Conservation (phyloP, 164 flowering plant species). For the Houttuynia cordata region DNA sequence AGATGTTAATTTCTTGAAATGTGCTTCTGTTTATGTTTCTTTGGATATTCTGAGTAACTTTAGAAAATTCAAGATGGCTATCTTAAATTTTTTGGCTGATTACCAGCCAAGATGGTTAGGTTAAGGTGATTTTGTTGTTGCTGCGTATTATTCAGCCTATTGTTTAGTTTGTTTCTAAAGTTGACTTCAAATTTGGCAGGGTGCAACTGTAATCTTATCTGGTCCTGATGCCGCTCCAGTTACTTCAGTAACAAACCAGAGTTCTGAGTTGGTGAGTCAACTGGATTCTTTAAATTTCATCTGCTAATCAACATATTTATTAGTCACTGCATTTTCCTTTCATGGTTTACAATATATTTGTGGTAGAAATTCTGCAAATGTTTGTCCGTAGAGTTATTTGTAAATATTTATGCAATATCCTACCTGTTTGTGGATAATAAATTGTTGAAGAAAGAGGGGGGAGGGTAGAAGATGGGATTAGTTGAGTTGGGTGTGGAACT, state of each 20-base stretch:
- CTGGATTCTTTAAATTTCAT: not conserved
- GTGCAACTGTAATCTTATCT: constrained; percentile 80
- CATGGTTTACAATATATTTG: not conserved
- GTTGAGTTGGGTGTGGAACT: too few species aligned
- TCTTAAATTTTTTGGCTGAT: not conserved
- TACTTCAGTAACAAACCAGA: constrained; percentile 73
- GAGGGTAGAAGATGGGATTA: too few species aligned
- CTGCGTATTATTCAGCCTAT: not conserved
- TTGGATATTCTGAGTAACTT: too few species aligned
- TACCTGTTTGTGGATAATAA: too few species aligned
- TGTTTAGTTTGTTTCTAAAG: not conserved
- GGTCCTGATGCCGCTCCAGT: constrained; percentile 97
- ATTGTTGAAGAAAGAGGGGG: too few species aligned
- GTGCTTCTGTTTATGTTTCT: too few species aligned
- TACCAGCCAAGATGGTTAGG: not conserved
- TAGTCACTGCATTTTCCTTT: not conserved
- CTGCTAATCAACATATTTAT: not conserved
- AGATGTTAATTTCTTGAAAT: too few species aligned
- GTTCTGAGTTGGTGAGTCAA: constrained; percentile 74
- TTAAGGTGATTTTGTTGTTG: not conserved
- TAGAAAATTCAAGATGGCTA: constrained; percentile 3
- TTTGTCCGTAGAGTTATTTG: too few species aligned
- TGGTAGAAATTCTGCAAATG: too few species aligned
- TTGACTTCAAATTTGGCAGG: constrained; percentile 38
- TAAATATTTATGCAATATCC: too few species aligned